Evolutionary conservation across 2,329 filamentous ascomycete species (phyloP).

Genomic region (Clathrospora elynae): DNA sequence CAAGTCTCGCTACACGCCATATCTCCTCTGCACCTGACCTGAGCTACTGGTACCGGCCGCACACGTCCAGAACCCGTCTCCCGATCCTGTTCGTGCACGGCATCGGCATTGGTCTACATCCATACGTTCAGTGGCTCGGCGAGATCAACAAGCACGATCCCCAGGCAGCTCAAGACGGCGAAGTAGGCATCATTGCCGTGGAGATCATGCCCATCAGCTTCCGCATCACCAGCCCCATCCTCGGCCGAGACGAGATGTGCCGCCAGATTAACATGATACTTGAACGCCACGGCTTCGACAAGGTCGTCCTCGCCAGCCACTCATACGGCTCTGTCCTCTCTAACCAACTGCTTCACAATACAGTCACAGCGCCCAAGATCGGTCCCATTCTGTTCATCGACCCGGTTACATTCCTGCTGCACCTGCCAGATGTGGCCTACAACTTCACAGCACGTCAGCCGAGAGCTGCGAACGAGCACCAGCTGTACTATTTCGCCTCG

Average conservation of each 20-base stretch:
- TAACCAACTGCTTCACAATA: slow-evolving; percentile 64
- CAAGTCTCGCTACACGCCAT: slow-evolving; percentile 54
- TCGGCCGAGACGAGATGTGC: slow-evolving; percentile 60
- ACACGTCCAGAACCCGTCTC: slow-evolving; percentile 61
- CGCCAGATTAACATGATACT: slow-evolving; percentile 63
- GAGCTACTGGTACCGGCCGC: slow-evolving; percentile 70
- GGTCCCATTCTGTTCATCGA: slow-evolving; percentile 61
- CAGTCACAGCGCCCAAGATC: slow-evolving; percentile 53
- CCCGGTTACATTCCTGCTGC: slow-evolving; percentile 69
- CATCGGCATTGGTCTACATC: slow-evolving; percentile 70
- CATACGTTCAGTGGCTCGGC: slow-evolving; percentile 63
- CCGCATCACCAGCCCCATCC: slow-evolving; percentile 62
- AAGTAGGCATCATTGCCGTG: slow-evolving; percentile 67
- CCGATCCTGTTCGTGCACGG: slow-evolving; percentile 73
- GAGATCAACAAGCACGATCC: slow-evolving; percentile 53
- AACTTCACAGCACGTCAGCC: slow-evolving; percentile 61
- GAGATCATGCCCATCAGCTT: slow-evolving; percentile 70
- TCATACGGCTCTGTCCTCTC: slow-evolving; percentile 67
- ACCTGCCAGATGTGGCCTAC: slow-evolving; percentile 72
- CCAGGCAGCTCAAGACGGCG: slow-evolving; percentile 44
- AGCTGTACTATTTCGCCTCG: slow-evolving; percentile 72
- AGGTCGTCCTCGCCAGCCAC: slow-evolving; percentile 66
- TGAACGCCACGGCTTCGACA: slow-evolving; percentile 60
- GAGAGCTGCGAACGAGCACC: slow-evolving; percentile 66
- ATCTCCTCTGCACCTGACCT: slow-evolving; percentile 58